These are phyloP conservation scores for Aspergillus biplanus DNA, from an alignment of 495 filamentous ascomycete genomes.

Conservation along the genomic window DNA sequence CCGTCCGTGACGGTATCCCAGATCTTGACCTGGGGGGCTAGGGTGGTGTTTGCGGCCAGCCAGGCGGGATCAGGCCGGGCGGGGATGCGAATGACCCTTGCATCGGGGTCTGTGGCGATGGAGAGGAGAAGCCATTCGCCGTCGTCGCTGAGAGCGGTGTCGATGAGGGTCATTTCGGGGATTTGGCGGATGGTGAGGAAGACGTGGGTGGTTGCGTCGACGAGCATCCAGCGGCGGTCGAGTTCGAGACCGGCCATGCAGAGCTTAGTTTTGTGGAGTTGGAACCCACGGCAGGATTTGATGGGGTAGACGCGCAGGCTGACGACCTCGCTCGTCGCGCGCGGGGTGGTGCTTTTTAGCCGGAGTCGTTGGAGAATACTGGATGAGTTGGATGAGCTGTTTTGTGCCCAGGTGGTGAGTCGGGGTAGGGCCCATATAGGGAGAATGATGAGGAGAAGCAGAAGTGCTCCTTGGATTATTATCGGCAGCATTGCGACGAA, in stretches of 20 bases:
- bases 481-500: not conserved
- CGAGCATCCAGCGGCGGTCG: conserved; percentile 66
- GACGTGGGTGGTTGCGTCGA: conserved; percentile 39
- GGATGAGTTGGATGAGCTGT: not conserved
- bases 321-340: conserved; percentile 35
- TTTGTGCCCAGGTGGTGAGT: conserved; percentile 6
- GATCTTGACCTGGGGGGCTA: conserved; percentile 36
- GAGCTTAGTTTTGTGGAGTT: conserved; percentile 66
- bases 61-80: conserved; percentile 36
- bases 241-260: conserved; percentile 75
- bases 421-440: not conserved
- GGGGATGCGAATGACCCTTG: conserved; percentile 34
- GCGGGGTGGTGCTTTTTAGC: not conserved
- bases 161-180: conserved; percentile 47
- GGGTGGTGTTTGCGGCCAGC: conserved; percentile 37
- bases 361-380: not conserved
- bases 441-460: conserved; percentile 1
- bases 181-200: conserved; percentile 52
- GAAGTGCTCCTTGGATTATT: not conserved
- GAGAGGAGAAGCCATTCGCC: conserved; percentile 30
- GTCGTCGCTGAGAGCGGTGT: conserved; percentile 36
- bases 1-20: conserved; percentile 49
- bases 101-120: conserved; percentile 23
- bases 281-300: conserved; percentile 84
- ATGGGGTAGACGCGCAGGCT: conserved; percentile 81